These are phyloP conservation scores for Cyclotella cryptica DNA, from an alignment of 108 stramenopile species.

Conservation along the genomic window DNA sequence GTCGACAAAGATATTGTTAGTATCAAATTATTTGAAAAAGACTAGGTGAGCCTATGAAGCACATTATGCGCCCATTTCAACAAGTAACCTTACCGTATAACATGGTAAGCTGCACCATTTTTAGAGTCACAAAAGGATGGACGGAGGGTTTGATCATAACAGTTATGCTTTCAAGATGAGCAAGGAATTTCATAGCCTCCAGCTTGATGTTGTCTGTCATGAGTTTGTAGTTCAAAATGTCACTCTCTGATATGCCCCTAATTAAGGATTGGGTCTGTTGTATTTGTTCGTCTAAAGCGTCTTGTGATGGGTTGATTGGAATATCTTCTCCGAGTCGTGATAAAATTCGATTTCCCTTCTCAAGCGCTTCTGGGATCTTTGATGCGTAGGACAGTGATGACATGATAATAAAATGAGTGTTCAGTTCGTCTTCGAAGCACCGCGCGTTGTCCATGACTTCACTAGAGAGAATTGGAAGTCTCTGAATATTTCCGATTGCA, in stretches of 20 bases:
- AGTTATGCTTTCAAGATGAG: background rate
- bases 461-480: background rate
- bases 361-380: constrained; percentile 2
- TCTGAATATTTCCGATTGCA: constrained; percentile 4
- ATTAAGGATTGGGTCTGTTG: background rate
- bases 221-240: background rate
- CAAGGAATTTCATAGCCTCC: constrained; percentile 1
- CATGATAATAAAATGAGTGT: background rate
- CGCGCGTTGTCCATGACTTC: constrained; percentile 8
- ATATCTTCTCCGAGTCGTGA: constrained; percentile 16
- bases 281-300: background rate
- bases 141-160: background rate
- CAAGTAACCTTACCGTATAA: background rate
- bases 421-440: constrained; percentile 22
- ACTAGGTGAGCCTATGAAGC: too few species aligned
- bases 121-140: constrained; percentile 1
- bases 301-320: background rate
- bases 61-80: too few species aligned
- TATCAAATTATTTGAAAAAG: background rate
- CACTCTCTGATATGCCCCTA: background rate
- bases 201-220: background rate
- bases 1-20: background rate
- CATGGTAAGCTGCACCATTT: background rate
- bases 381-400: background rate
- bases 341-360: background rate